Percentiles rank a stretch among this genome's conserved stretches.
Evolutionary conservation across 257 asterid genomes (phyloP).

Genomic region (Gentiana macrophylla): DNA sequence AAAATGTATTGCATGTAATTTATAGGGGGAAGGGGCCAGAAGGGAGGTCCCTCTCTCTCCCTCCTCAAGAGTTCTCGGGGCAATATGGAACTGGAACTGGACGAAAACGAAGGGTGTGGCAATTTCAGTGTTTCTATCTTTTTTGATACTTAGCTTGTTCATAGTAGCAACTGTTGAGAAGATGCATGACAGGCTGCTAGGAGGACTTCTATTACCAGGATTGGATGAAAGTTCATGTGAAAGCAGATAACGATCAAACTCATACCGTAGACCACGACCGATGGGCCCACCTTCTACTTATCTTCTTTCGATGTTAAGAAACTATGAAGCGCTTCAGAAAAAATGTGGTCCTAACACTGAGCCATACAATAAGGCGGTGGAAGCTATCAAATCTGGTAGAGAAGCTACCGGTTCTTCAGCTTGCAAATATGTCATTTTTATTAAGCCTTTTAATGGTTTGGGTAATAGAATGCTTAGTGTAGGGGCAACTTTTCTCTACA

Average conservation of each 20-base stretch:
- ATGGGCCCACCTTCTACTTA: slow-evolving; percentile 29
- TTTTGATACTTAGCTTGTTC: too few species aligned
- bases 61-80: too few species aligned
- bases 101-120: too few species aligned
- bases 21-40: too few species aligned
- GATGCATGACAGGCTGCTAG: slow-evolving; percentile 32
- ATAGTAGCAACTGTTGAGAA: slow-evolving; percentile 6
- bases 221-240: slow-evolving; percentile 47
- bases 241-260: slow-evolving; percentile 45
- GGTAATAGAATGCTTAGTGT: slow-evolving; percentile 65
- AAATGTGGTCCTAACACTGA: slow-evolving; percentile 54
- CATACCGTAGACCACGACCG: slow-evolving; percentile 25
- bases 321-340: slow-evolving; percentile 47
- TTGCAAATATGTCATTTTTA: slow-evolving; percentile 66
- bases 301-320: too few species aligned
- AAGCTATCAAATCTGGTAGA: slow-evolving; percentile 33
- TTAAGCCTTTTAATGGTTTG: slow-evolving; percentile 45
- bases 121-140: too few species aligned
- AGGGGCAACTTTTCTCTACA: slow-evolving; percentile 66
- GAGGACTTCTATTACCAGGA: slow-evolving; percentile 45
- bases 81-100: too few species aligned
- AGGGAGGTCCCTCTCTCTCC: too few species aligned
- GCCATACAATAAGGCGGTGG: slow-evolving; percentile 36
- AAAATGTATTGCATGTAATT: too few species aligned
- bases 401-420: slow-evolving; percentile 20